These are phyloP conservation scores for Porcisia hertigi DNA, from an alignment of 208 protist species.

Conservation along the genomic window DNA sequence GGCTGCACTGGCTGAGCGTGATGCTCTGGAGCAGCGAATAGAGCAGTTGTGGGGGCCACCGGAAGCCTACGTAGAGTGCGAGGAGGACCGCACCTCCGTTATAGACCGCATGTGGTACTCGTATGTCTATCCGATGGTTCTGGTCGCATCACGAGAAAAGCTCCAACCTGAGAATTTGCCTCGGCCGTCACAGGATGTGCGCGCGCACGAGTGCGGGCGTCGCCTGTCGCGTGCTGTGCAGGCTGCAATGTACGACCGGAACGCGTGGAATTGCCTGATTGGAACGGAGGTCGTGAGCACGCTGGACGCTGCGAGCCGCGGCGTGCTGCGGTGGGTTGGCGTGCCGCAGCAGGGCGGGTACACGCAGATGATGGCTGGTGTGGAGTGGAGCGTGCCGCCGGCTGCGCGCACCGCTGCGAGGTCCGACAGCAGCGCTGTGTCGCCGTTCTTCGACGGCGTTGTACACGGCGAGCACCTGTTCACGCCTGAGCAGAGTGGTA, in stretches of 20 bases:
- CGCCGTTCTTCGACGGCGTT: slow-evolving; percentile 50
- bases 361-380: slow-evolving; percentile 56
- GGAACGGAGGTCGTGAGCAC: slow-evolving; percentile 39
- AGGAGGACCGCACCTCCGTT: not conserved
- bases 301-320: slow-evolving; percentile 44
- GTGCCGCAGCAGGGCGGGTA: slow-evolving; percentile 58
- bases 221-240: slow-evolving; percentile 40
- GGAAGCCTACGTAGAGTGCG: not conserved
- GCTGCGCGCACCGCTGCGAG: slow-evolving; percentile 29
- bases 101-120: not conserved
- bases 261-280: slow-evolving; percentile 52
- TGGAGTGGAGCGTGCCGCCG: slow-evolving; percentile 60
- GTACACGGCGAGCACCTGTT: slow-evolving; percentile 75
- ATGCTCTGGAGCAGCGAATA: not conserved
- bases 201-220: slow-evolving; percentile 38
- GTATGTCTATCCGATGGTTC: slow-evolving; percentile 16
- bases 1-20: not conserved
- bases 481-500: slow-evolving; percentile 28
- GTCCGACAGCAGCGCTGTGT: slow-evolving; percentile 12
- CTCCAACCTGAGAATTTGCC: slow-evolving; percentile 43
- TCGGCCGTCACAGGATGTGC: slow-evolving; percentile 21
- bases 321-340: slow-evolving; percentile 64
- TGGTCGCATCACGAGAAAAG: slow-evolving; percentile 45
- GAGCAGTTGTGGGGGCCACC: not conserved
- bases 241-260: slow-evolving; percentile 28